Conservation (phyloP, 1,284 basidiomycete genomes). For the Mycena sp. region DNA sequence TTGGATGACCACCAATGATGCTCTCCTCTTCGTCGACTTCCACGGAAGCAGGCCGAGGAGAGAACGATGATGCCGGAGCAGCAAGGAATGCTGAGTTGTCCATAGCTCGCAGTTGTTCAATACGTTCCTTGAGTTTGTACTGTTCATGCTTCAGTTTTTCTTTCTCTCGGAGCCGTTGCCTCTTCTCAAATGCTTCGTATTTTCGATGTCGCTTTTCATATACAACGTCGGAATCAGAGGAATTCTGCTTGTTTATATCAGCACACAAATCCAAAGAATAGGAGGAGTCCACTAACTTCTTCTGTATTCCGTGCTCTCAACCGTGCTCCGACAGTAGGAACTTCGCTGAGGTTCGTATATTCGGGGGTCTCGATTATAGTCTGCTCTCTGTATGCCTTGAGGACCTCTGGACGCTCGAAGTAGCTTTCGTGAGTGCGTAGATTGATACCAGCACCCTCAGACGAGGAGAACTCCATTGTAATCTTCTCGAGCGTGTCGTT, state of each 20-base stretch:
- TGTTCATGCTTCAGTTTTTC: slow-evolving; percentile 92
- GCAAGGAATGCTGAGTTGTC: slow-evolving; percentile 74
- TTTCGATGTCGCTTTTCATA: slow-evolving; percentile 88
- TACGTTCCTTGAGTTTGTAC: slow-evolving; percentile 89
- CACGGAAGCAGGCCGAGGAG: slow-evolving; percentile 44
- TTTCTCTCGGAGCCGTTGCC: slow-evolving; percentile 86
- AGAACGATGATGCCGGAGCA: slow-evolving; percentile 66
- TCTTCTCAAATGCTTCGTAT: slow-evolving; percentile 88
- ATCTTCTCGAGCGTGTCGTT: slow-evolving; percentile 58
- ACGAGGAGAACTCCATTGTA: slow-evolving; percentile 45
- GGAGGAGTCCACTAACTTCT: slow-evolving; percentile 60
- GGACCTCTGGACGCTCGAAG: slow-evolving; percentile 80
- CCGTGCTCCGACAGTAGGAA: slow-evolving; percentile 64
- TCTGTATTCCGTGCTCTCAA: slow-evolving; percentile 73
- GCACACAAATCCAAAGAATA: not conserved
- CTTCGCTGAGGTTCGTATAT: slow-evolving; percentile 65
- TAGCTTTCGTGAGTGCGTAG: slow-evolving; percentile 53
- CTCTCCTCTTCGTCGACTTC: slow-evolving; percentile 34
- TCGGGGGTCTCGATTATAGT: slow-evolving; percentile 78
- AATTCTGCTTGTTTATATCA: slow-evolving; percentile 17
- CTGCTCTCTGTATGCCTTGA: slow-evolving; percentile 73
- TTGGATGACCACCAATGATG: slow-evolving; percentile 42
- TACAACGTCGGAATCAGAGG: slow-evolving; percentile 76
- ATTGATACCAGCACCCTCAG: slow-evolving; percentile 51
- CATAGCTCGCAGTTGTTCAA: slow-evolving; percentile 84